Conservation (phyloP, 1,139 yeast genomes). For the Taphrina deformans region DNA sequence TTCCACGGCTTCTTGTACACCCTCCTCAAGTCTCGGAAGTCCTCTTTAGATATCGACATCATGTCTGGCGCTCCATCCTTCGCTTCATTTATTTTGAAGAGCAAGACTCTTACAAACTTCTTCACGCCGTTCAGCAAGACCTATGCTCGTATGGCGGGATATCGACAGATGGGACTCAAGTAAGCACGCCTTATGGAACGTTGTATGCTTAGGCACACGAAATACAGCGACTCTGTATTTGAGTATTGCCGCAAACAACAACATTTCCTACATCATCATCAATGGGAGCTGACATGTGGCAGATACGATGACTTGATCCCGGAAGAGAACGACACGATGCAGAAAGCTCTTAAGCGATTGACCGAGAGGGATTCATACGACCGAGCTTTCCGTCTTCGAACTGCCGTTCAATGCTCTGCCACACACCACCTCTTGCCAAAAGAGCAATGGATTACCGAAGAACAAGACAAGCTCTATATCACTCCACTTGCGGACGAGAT, state of each 20-base stretch:
- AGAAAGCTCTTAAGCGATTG: slow-evolving; percentile 83
- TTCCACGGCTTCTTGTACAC: no score
- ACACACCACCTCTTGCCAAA: slow-evolving; percentile 83
- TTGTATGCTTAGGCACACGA: not conserved
- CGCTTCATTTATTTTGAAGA: slow-evolving; percentile 33
- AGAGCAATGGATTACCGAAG: slow-evolving; percentile 72
- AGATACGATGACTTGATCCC: slow-evolving; percentile 78
- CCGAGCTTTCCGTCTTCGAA: slow-evolving; percentile 85
- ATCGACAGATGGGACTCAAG: slow-evolving; percentile 36
- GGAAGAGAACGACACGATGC: slow-evolving; percentile 84
- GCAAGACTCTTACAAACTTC: slow-evolving; percentile 28
- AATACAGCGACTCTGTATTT: not conserved
- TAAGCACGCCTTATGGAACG: slow-evolving; percentile 4
- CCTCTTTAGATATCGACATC: not conserved
- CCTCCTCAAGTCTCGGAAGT: not conserved
- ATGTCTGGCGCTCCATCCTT: slow-evolving; percentile 34
- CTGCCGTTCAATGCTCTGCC: slow-evolving; percentile 85
- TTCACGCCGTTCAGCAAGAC: slow-evolving; percentile 34
- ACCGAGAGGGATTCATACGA: slow-evolving; percentile 82
- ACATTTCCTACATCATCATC: no score
- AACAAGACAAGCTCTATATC: slow-evolving; percentile 81
- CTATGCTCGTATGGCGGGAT: slow-evolving; percentile 36
- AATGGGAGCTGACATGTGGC: not conserved
- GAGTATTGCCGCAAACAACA: no score
- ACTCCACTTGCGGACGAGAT: slow-evolving; percentile 52